Percentiles rank a stretch among this genome's conserved stretches.
Conservation (phyloP, 225 moss, liverwort and hornwort species). For the Physcomitrium patens region DNA sequence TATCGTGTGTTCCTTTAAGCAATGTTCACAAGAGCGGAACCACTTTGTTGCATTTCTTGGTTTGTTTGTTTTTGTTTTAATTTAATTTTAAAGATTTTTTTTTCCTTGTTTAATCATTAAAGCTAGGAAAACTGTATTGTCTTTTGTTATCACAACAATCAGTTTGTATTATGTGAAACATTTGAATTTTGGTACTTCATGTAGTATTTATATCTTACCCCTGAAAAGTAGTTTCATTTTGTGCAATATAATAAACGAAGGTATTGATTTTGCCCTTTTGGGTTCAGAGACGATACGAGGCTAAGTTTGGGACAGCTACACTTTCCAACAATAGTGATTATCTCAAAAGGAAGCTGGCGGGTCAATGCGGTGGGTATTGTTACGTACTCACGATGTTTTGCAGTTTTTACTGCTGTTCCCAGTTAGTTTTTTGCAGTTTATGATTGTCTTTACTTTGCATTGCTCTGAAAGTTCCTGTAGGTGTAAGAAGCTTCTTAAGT, state of each 20-base stretch:
- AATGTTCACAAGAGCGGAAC: no score
- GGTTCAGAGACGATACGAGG: constrained; percentile 66
- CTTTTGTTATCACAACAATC: no score
- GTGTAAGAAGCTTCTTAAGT: background rate
- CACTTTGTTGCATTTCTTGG: no score
- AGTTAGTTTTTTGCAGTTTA: background rate
- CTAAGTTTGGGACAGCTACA: constrained; percentile 67
- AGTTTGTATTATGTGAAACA: no score
- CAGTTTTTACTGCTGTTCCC: constrained; percentile 7
- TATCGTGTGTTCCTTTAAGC: no score
- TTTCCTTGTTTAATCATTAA: no score
- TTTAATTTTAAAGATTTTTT: no score
- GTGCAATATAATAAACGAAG: constrained; percentile 31
- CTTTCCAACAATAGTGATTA: constrained; percentile 69
- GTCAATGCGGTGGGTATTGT: constrained; percentile 66
- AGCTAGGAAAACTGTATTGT: no score
- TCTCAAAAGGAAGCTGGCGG: constrained; percentile 67
- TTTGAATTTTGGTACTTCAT: no score
- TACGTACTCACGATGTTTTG: background rate
- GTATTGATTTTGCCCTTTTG: constrained; percentile 33
- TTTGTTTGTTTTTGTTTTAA: no score
- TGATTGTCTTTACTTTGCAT: background rate
- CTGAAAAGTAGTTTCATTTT: background rate
- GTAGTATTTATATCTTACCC: background rate
- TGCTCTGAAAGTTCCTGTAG: background rate